Conservation (phyloP, 768 basidiomycete species). For the Ephemerocybe angulata region DNA sequence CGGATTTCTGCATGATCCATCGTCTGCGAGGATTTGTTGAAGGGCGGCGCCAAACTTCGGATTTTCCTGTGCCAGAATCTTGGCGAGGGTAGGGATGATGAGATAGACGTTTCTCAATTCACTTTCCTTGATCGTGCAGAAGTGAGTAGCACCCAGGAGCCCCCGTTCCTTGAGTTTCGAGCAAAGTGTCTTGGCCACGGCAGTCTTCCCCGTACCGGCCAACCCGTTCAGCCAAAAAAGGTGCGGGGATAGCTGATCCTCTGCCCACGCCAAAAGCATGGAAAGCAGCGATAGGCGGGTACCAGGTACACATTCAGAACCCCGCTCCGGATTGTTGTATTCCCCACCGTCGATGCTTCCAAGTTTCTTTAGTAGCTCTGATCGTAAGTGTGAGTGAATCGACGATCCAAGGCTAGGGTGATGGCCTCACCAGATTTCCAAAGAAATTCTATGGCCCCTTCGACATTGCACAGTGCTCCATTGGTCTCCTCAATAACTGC, state of each 20-base stretch:
- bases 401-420: too few relatives aligned
- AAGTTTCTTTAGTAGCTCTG: not conserved
- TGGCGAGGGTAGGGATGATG: constrained; percentile 2
- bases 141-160: constrained; percentile 8
- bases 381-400: too few relatives aligned
- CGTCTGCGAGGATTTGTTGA: not conserved
- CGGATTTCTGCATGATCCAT: not conserved
- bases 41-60: not conserved
- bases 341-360: not conserved
- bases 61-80: not conserved
- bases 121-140: constrained; percentile 1
- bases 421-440: too few relatives aligned
- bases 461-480: too few relatives aligned
- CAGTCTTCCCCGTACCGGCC: constrained; percentile 11
- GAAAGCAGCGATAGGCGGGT: not conserved
- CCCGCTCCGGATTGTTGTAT: not conserved
- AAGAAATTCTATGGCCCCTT: too few relatives aligned
- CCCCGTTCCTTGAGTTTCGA: not conserved
- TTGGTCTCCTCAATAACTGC: too few relatives aligned
- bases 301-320: not conserved
- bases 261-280: not conserved
- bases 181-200: constrained; percentile 7
- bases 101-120: not conserved
- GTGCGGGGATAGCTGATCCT: not conserved
- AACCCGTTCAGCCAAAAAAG: constrained; percentile 8